A percentile compares a stretch with the other conserved stretches of the same genome.
phyloP scores from a whole-genome alignment of 176 grass and related monocot genomes.

The Rhynchospora tenuis region DNA sequence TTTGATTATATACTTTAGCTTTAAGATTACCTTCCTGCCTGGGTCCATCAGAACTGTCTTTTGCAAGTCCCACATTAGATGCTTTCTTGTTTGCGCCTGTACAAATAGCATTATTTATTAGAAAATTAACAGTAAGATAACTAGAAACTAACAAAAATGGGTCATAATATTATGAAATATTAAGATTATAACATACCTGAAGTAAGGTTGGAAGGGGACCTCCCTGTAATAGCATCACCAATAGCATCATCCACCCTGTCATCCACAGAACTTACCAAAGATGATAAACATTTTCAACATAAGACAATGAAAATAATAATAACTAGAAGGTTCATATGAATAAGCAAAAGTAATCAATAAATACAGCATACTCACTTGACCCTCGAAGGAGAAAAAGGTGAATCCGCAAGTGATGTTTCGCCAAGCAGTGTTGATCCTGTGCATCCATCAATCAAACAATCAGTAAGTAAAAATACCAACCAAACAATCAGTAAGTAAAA shows the following conservation, averaged over 20 bases:
- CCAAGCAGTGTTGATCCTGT: conserved; percentile 46
- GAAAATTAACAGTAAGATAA: conserved; percentile 25
- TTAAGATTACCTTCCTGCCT: conserved; percentile 61
- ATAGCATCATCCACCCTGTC: conserved; percentile 73
- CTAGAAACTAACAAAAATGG: background rate
- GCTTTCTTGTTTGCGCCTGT: conserved; percentile 85
- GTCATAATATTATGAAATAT: background rate
- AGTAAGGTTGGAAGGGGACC: conserved; percentile 62
- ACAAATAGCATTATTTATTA: background rate
- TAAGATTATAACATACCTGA: conserved; percentile 35
- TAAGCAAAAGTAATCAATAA: background rate
- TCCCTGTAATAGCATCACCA: conserved; percentile 50
- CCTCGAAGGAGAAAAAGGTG: conserved; percentile 93
- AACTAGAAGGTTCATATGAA: background rate
- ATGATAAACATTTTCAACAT: background rate
- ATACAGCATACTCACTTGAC: conserved; percentile 60
- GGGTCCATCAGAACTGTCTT: conserved; percentile 55
- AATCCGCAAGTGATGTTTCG: conserved; percentile 58
- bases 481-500: no score
- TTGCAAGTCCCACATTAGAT: conserved; percentile 55
- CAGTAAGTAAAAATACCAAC: background rate
- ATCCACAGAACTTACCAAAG: conserved; percentile 1
- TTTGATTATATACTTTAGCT: background rate
- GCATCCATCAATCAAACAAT: background rate
- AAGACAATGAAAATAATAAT: background rate